phyloP scores from a whole-genome alignment of 352 stramenopile species.

The Phytophthora sojae region DNA sequence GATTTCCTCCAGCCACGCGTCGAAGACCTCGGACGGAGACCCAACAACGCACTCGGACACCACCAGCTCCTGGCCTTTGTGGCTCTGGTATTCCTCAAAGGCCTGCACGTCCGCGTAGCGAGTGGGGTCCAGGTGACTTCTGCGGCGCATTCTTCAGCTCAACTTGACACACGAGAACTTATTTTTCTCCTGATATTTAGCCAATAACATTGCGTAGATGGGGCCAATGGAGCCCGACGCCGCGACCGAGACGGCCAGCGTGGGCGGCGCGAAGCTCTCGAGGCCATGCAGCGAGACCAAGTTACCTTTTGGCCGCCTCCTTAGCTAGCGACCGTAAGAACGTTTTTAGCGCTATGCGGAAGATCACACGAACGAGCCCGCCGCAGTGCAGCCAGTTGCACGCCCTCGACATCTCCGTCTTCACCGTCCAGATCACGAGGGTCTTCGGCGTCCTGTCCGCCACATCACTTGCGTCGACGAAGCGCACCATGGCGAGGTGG shows the following conservation, averaged over 20 bases:
- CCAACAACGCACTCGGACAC: constrained; percentile 61
- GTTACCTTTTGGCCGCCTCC: background rate
- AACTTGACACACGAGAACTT: constrained; percentile 8
- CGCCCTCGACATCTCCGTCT: constrained; percentile 30
- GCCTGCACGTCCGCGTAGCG: constrained; percentile 45
- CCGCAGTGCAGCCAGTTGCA: constrained; percentile 45
- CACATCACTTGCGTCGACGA: constrained; percentile 35
- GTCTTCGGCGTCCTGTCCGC: constrained; percentile 29
- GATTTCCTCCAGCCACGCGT: constrained; percentile 66
- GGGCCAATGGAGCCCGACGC: background rate
- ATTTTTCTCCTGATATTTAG: constrained; percentile 23
- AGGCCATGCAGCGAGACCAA: too few species aligned
- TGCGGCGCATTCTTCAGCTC: constrained; percentile 28
- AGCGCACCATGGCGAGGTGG: constrained; percentile 62
- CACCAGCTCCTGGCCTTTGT: constrained; percentile 69
- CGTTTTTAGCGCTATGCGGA: constrained; percentile 39
- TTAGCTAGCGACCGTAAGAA: constrained; percentile 37
- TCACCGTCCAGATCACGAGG: constrained; percentile 55
- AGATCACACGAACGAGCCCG: constrained; percentile 39
- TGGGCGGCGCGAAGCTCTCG: too few species aligned
- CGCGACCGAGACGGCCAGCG: too few species aligned
- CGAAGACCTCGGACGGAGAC: constrained; percentile 59
- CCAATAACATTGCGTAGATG: constrained; percentile 24
- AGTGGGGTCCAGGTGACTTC: constrained; percentile 35
- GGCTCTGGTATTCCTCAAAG: constrained; percentile 55